A percentile compares a stretch with the other conserved stretches of the same genome.
Conservation (phyloP, 2,329 filamentous ascomycete species). For the Pseudocercospora musae region DNA sequence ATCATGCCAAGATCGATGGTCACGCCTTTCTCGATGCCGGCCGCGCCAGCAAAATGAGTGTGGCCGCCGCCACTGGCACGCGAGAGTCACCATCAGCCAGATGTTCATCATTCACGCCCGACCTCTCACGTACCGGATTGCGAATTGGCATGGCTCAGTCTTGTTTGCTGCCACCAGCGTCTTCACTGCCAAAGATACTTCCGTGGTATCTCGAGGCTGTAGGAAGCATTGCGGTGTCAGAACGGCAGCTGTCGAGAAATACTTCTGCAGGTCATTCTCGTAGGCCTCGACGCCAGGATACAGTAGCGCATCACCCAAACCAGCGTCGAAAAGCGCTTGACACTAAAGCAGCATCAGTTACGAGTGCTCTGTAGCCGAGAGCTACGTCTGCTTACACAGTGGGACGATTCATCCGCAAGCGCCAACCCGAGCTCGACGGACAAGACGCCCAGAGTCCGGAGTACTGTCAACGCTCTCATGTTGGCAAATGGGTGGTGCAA, state of each 20-base stretch:
- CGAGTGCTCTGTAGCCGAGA: neutral
- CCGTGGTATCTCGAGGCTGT: constrained; percentile 5
- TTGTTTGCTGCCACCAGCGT: constrained; percentile 18
- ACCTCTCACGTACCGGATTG: constrained; percentile 11
- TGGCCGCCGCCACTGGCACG: constrained; percentile 3
- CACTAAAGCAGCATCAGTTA: neutral
- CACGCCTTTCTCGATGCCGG: constrained; percentile 23
- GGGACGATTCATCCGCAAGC: neutral
- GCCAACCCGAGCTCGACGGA: neutral
- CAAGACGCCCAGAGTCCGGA: neutral
- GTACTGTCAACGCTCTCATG: constrained; percentile 1
- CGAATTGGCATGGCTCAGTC: constrained; percentile 20
- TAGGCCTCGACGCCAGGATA: constrained; percentile 1
- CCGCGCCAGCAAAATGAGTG: constrained; percentile 6
- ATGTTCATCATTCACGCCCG: neutral
- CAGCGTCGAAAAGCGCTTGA: constrained; percentile 7
- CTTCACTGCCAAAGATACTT: constrained; percentile 10
- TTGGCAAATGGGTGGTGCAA: constrained; percentile 9
- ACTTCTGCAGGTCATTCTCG: constrained; percentile 8
- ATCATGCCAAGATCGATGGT: constrained; percentile 48
- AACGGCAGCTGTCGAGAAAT: constrained; percentile 15
- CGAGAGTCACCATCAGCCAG: neutral
- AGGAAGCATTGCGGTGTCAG: constrained; percentile 16
- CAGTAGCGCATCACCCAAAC: neutral
- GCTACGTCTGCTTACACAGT: neutral